Base-by-base conservation (phyloP, 2,329 filamentous ascomycete genomes). In the Keithomyces neogunnii region DNA sequence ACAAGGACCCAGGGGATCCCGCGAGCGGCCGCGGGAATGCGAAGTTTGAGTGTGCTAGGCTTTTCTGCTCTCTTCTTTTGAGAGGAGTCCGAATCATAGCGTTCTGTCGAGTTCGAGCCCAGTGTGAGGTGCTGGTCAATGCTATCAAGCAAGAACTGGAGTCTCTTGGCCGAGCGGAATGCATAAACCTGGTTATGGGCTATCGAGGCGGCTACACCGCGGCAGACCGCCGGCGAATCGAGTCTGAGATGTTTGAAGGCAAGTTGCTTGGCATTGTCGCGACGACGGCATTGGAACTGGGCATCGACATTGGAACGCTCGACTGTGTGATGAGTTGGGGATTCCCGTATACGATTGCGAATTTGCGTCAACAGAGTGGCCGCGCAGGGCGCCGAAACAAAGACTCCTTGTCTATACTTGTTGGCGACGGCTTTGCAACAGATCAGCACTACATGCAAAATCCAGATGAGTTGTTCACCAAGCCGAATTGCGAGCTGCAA, bases 391-490 rank as follows among this genome's bases (percentile, higher is more conserved):
- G 93, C 53, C 80, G 92, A 53, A 96, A 96, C 64, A 95, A 89
- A 62, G 93, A 99, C 66, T 95, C 91, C 0, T 74, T 99, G 3
- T 95, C 90, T 0, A 82, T 99, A 2, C 73, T 99, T 1, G 82
- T 99, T 0, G 93, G 91, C 2, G 91, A 96, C 63, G 84, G 84
- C 56, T 96, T 93, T 58, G 84, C 91, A 3, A 89, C 89, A 0
- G 93, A 99, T 64, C 93, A 99, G 64, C 84, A 95, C 64, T 99
- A 95, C 67, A 99, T 99, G 93, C 83, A 88, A 55, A 95, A 97
- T 57, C 93, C 93, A 0, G 86, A 93, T 55, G 89, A 96, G 66
- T 85, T 99, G 29, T 92, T 97, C 68, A 93, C 88, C 0, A 89
- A 89, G 60, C 90, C 91, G 0, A 96, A 96, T 57, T 88, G 85